Base-by-base conservation (phyloP, 2,329 filamentous ascomycete species). In the Pyrenophora graminea region DNA sequence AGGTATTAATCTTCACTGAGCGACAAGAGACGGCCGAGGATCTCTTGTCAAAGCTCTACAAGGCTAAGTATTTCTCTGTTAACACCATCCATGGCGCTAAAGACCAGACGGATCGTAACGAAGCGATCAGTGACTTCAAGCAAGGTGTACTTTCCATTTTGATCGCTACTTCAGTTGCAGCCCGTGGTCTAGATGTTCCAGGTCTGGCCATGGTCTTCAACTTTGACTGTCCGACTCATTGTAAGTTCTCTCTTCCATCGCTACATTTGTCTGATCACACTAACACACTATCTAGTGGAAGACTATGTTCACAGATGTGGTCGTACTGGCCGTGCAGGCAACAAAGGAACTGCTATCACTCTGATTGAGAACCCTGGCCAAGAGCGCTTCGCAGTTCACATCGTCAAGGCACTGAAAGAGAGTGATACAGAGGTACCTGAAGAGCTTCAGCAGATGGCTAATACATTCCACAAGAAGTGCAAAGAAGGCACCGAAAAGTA, bases 271-370 rank as follows among this genome's bases (percentile, higher is more conserved):
- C 5, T 6, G 10, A 5, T 6, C 13, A 4, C 2, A 15, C 44
- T 46, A 32, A 46, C 18, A 17, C 25, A 10, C 8, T 46, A 4
- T 5, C 32, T 23, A 46, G 44, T 96, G 55, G 94, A 99, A 75
- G 94, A 97, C 69, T 97, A 97, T 67, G 93, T 97, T 34, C 94
- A 97, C 72, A 88, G 94, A 57, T 91, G 90, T 48, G 94, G 94
- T 40, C 90, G 94, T 64, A 97, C 94, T 6, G 94, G 94, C 9
- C 88, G 94, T 69, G 94, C 94, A 39, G 94, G 94, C 34, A 96
- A 97, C 67, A 96, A 86, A 18, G 94, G 94, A 57, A 96, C 91
- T 33, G 94, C 94, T 0, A 90, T 99, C 43, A 99, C 94, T 0
- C 96, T 97, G 68, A 80, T 99, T 51, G 96, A 92, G 0, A 95